Percentiles rank a stretch among this genome's conserved stretches.
Evolutionary conservation across 2,329 filamentous ascomycete species (phyloP).

Genomic region (Akanthomyces lecanii): DNA sequence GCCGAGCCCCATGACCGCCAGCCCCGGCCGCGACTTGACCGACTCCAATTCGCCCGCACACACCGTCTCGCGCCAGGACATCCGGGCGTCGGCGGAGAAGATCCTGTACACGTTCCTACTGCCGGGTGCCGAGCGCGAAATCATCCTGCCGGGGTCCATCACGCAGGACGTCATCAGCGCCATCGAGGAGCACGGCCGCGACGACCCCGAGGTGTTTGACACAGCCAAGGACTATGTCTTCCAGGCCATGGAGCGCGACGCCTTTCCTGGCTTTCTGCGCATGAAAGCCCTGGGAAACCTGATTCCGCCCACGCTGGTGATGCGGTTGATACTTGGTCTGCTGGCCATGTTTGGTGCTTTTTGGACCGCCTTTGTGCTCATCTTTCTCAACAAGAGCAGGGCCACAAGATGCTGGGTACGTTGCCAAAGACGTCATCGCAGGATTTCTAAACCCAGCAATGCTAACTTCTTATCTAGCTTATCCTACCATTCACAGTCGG

Average conservation of each 20-base stretch:
- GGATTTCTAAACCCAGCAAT: neutral
- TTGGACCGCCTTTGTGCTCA: slow-evolving; percentile 90
- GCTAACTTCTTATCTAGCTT: slow-evolving; percentile 31
- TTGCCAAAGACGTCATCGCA: neutral
- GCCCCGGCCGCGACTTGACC: slow-evolving; percentile 57
- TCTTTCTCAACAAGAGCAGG: slow-evolving; percentile 78
- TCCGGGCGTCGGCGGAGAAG: slow-evolving; percentile 91
- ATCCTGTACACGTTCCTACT: slow-evolving; percentile 97
- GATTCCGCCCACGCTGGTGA: slow-evolving; percentile 82
- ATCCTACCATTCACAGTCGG: slow-evolving; percentile 91
- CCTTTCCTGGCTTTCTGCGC: slow-evolving; percentile 94
- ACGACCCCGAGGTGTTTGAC: slow-evolving; percentile 96
- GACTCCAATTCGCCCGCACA: slow-evolving; percentile 81
- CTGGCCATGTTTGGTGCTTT: slow-evolving; percentile 85
- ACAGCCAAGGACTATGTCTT: slow-evolving; percentile 98
- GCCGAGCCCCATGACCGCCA: slow-evolving; percentile 51
- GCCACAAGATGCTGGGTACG: slow-evolving; percentile 77
- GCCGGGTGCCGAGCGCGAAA: slow-evolving; percentile 93
- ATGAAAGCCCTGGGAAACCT: slow-evolving; percentile 95
- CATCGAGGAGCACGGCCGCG: slow-evolving; percentile 86
- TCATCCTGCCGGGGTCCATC: slow-evolving; percentile 84
- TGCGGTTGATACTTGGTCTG: slow-evolving; percentile 80
- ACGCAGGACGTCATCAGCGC: slow-evolving; percentile 78
- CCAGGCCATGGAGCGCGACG: slow-evolving; percentile 98
- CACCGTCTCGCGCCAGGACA: slow-evolving; percentile 81